These are phyloP conservation scores for Ceraceosorus bombacis DNA, from an alignment of 1,284 basidiomycete genomes.

Conservation along the genomic window DNA sequence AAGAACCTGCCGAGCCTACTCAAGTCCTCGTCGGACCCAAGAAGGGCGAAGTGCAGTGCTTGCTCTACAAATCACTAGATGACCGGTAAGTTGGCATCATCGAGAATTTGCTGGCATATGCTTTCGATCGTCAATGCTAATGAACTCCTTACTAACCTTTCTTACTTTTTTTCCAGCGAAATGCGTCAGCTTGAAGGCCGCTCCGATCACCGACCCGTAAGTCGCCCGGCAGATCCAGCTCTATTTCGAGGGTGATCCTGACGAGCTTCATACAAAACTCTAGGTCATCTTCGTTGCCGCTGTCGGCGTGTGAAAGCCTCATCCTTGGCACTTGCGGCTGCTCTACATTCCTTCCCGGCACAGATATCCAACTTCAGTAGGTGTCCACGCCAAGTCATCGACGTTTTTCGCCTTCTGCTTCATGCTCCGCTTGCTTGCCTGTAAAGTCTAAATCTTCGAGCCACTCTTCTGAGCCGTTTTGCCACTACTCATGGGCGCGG, in stretches of 20 bases:
- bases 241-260: neutral
- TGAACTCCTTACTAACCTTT: neutral
- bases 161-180: slow-evolving; percentile 33
- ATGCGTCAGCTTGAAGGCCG: slow-evolving; percentile 64
- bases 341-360: too few species aligned
- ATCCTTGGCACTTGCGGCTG: too few species aligned
- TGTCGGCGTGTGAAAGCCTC: neutral
- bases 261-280: neutral
- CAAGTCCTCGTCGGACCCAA: slow-evolving; percentile 22
- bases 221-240: neutral
- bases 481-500: too few species aligned
- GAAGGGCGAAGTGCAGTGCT: slow-evolving; percentile 51
- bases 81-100: slow-evolving; percentile 51
- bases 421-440: too few species aligned
- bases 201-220: slow-evolving; percentile 59
- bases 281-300: neutral
- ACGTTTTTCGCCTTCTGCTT: too few species aligned
- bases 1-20: neutral
- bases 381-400: too few species aligned
- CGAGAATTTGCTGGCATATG: neutral
- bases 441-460: too few species aligned
- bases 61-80: slow-evolving; percentile 65
- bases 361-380: too few species aligned
- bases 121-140: neutral
- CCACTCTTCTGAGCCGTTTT: too few species aligned